Evolutionary conservation across 2,329 filamentous ascomycete genomes (phyloP).

Genomic region (Fusarium tupiense): DNA sequence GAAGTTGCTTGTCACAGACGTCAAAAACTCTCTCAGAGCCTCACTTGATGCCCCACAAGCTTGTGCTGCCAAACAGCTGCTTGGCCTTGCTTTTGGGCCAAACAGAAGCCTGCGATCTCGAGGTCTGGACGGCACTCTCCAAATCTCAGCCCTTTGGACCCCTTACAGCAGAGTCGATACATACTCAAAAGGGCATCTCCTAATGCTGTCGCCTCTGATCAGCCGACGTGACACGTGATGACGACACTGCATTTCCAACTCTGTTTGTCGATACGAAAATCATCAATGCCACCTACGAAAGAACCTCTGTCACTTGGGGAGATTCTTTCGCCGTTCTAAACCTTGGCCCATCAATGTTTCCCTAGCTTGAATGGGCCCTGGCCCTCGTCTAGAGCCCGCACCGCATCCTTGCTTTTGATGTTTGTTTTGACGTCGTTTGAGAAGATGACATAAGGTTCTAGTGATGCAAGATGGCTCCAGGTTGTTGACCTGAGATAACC

Average conservation of each 20-base stretch:
- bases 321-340: slow-evolving; percentile 16
- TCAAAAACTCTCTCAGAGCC: slow-evolving; percentile 22
- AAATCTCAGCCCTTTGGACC: slow-evolving; percentile 17
- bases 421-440: slow-evolving; percentile 34
- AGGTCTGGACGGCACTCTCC: background rate
- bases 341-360: background rate
- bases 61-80: background rate
- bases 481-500: background rate
- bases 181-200: slow-evolving; percentile 6
- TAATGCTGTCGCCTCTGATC: slow-evolving; percentile 22
- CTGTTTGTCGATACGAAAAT: slow-evolving; percentile 25
- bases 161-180: slow-evolving; percentile 14
- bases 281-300: slow-evolving; percentile 26
- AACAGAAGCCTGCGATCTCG: slow-evolving; percentile 31
- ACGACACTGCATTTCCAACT: slow-evolving; percentile 27
- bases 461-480: background rate
- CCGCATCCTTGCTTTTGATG: slow-evolving; percentile 20
- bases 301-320: slow-evolving; percentile 1
- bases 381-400: background rate
- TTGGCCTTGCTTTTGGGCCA: slow-evolving; percentile 17
- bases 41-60: slow-evolving; percentile 17
- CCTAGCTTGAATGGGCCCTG: background rate
- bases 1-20: background rate
- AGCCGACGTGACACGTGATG: slow-evolving; percentile 37
- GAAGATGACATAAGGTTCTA: slow-evolving; percentile 23